Evolutionary conservation across 148 eudicot species (phyloP).

Genomic region (Rhododendron kiyosumense): DNA sequence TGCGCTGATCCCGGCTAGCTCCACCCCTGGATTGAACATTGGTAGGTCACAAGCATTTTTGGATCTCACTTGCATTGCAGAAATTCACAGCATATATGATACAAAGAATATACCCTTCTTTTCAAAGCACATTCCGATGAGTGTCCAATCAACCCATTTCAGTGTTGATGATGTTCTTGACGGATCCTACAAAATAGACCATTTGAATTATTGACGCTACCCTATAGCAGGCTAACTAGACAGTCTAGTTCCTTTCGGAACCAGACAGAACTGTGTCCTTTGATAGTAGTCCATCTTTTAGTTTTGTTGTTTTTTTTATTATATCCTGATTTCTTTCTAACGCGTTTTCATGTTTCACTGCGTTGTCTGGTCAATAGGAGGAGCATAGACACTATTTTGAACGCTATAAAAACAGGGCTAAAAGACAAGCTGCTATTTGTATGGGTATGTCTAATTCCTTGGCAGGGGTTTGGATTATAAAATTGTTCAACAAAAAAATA

Average conservation of each 20-base stretch:
- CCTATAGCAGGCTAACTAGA: not conserved
- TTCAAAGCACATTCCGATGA: not conserved
- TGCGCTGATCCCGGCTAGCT: not conserved
- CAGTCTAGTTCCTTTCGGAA: not conserved
- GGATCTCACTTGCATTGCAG: not conserved
- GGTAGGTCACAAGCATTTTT: not conserved
- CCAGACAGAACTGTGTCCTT: not conserved
- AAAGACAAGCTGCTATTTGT: constrained; percentile 18
- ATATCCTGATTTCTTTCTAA: not conserved
- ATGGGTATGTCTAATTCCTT: constrained; percentile 21
- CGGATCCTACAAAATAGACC: not conserved
- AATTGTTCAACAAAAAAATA: not conserved
- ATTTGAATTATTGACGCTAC: not conserved
- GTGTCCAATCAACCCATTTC: not conserved
- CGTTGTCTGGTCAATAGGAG: constrained; percentile 8
- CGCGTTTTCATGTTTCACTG: not conserved
- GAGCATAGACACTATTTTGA: constrained; percentile 21
- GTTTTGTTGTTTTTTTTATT: not conserved
- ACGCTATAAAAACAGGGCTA: constrained; percentile 12
- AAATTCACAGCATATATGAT: not conserved
- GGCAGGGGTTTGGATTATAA: not conserved
- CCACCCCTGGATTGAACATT: not conserved
- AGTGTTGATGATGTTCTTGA: not conserved
- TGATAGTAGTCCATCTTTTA: not conserved
- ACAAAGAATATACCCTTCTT: not conserved